Evolutionary conservation across 228 moss, liverwort and hornwort genomes (phyloP).

Genomic region (Sphagnum magellanicum): DNA sequence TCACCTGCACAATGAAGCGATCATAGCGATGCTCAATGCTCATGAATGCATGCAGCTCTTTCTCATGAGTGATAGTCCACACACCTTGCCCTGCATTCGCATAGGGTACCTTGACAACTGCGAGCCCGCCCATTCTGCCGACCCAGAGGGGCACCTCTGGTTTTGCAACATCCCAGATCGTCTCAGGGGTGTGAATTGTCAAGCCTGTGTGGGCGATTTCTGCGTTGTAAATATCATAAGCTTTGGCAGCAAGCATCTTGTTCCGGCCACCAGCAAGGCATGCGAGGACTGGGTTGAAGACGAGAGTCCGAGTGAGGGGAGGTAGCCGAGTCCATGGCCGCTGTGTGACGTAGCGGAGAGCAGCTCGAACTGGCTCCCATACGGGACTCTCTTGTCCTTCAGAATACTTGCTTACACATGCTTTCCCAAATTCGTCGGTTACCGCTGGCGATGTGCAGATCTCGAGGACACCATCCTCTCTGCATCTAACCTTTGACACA

Average conservation of each 20-base stretch:
- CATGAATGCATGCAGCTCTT: constrained; percentile 18
- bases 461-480: constrained; percentile 19
- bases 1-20: constrained; percentile 35
- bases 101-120: constrained; percentile 24
- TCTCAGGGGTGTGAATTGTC: constrained; percentile 24
- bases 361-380: constrained; percentile 23
- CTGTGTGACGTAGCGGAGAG: constrained; percentile 20
- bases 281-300: constrained; percentile 21
- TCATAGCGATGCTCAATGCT: constrained; percentile 29
- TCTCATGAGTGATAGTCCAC: constrained; percentile 23
- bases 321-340: constrained; percentile 23
- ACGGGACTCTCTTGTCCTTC: constrained; percentile 1
- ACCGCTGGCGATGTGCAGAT: constrained; percentile 9
- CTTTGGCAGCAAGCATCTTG: constrained; percentile 27
- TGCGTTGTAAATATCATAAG: constrained; percentile 19
- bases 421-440: constrained; percentile 2
- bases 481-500: constrained; percentile 12
- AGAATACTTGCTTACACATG: neutral
- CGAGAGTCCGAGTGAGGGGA: constrained; percentile 17
- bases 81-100: constrained; percentile 25
- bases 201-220: constrained; percentile 18
- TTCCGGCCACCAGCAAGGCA: constrained; percentile 22
- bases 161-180: constrained; percentile 25
- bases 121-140: constrained; percentile 20
- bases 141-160: constrained; percentile 25